Percentiles rank a stretch among this genome's conserved stretches.
Conservation (phyloP, 306 rosid genomes). For the Cyamopsis tetragonoloba region DNA sequence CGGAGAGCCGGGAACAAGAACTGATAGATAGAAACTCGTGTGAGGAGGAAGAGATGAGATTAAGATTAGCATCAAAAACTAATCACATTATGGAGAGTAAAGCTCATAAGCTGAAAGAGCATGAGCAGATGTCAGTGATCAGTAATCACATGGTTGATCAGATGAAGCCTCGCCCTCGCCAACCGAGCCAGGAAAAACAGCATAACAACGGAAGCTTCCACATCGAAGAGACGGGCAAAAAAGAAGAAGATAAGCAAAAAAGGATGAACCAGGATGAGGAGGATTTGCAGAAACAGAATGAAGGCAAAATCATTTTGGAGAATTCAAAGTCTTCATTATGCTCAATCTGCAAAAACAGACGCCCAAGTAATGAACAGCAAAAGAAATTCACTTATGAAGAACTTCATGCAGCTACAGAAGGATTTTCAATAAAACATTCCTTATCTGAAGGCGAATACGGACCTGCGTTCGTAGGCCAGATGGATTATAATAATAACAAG, state of each 20-base stretch:
- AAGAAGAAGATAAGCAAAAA: not conserved
- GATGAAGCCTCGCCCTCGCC: not conserved
- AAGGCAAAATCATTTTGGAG: constrained; percentile 13
- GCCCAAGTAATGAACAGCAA: constrained; percentile 40
- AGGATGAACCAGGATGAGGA: constrained; percentile 2
- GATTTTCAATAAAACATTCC: constrained; percentile 51
- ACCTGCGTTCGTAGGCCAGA: constrained; percentile 49
- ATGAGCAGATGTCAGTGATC: not conserved
- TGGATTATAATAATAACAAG: constrained; percentile 38
- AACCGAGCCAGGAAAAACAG: constrained; percentile 14
- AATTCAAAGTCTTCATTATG: constrained; percentile 34
- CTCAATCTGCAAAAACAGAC: constrained; percentile 45
- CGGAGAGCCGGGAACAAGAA: not conserved
- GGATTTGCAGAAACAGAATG: not conserved
- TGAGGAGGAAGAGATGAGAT: not conserved
- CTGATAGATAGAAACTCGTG: not conserved
- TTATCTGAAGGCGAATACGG: constrained; percentile 56
- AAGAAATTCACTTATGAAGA: constrained; percentile 57
- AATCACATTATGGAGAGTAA: not conserved
- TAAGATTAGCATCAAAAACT: not conserved
- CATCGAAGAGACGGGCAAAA: not conserved
- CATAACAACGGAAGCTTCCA: not conserved
- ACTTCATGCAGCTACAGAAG: constrained; percentile 53
- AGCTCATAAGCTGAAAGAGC: not conserved
- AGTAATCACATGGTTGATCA: constrained; percentile 2